A percentile compares a stretch with the other conserved stretches of the same genome.
phyloP scores from a whole-genome alignment of 75 land plant species.

The Cryptomeria japonica region DNA sequence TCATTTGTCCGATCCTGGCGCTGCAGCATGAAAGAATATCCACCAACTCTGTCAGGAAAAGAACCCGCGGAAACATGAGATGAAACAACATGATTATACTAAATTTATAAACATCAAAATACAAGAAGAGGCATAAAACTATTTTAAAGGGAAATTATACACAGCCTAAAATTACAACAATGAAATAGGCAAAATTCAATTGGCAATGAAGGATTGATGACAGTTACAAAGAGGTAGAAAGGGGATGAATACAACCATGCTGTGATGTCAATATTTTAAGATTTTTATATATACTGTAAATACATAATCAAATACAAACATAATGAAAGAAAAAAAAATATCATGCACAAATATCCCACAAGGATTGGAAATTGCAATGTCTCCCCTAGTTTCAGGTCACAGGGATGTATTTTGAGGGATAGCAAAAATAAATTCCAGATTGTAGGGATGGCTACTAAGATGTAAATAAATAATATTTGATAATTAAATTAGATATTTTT shows the following conservation, averaged over 20 bases:
- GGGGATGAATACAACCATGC: not conserved
- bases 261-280: not conserved
- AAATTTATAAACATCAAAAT: not conserved
- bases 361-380: not conserved
- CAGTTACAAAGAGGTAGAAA: not conserved
- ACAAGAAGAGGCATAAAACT: not conserved
- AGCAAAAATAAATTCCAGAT: too few species aligned
- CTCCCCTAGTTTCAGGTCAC: too few species aligned
- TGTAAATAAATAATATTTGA: too few species aligned
- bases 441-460: too few species aligned
- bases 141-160: not conserved
- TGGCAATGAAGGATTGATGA: not conserved
- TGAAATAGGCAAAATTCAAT: not conserved
- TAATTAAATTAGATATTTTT: too few species aligned
- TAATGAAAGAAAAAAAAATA: not conserved
- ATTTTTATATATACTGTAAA: not conserved
- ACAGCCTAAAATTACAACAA: not conserved
- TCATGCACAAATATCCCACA: not conserved
- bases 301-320: not conserved
- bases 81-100: not conserved
- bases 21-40: conserved; percentile 14
- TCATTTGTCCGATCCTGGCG: conserved; percentile 5
- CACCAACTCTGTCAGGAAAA: conserved; percentile 17
- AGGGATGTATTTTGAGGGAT: too few species aligned
- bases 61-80: conserved; percentile 13